Evolutionary conservation across 768 basidiomycete genomes (phyloP).

Genomic region (Rubroboletus pulcherrimus): DNA sequence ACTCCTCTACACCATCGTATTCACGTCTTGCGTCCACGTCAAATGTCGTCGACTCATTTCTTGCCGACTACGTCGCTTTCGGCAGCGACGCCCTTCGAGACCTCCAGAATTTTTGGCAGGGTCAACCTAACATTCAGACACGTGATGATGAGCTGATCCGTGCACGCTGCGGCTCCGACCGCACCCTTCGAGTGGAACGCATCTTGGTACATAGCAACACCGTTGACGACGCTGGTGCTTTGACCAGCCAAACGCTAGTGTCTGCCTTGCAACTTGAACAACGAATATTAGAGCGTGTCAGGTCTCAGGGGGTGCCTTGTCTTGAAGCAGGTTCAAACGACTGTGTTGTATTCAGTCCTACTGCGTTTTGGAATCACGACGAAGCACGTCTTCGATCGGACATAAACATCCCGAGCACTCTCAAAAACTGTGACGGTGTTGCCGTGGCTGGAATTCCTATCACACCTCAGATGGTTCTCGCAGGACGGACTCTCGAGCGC

Average conservation of each 20-base stretch:
- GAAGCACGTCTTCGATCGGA: conserved; percentile 50
- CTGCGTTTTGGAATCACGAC: conserved; percentile 73
- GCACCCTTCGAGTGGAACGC: conserved; percentile 73
- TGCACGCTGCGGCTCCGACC: conserved; percentile 65
- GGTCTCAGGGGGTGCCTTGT: conserved; percentile 46
- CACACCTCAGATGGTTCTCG: conserved; percentile 73
- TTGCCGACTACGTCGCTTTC: conserved; percentile 49
- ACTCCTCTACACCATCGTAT: conserved; percentile 68
- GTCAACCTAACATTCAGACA: conserved; percentile 56
- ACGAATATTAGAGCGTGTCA: conserved; percentile 44
- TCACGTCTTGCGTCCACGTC: conserved; percentile 50
- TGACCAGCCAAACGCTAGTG: conserved; percentile 59
- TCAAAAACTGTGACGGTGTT: conserved; percentile 49
- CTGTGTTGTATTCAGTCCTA: conserved; percentile 72
- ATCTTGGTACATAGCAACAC: conserved; percentile 59
- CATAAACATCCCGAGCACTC: conserved; percentile 53
- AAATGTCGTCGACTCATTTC: conserved; percentile 60
- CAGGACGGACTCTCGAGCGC: conserved; percentile 57
- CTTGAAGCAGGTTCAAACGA: conserved; percentile 47
- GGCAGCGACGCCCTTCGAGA: conserved; percentile 56
- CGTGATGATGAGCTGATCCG: conserved; percentile 69
- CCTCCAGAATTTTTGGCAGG: conserved; percentile 69
- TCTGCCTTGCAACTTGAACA: conserved; percentile 64
- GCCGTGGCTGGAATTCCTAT: conserved; percentile 62
- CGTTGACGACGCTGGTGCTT: conserved; percentile 43